These are phyloP conservation scores for Paramecium biaurelia DNA, from an alignment of 73 alveolate species.

Conservation along the genomic window DNA sequence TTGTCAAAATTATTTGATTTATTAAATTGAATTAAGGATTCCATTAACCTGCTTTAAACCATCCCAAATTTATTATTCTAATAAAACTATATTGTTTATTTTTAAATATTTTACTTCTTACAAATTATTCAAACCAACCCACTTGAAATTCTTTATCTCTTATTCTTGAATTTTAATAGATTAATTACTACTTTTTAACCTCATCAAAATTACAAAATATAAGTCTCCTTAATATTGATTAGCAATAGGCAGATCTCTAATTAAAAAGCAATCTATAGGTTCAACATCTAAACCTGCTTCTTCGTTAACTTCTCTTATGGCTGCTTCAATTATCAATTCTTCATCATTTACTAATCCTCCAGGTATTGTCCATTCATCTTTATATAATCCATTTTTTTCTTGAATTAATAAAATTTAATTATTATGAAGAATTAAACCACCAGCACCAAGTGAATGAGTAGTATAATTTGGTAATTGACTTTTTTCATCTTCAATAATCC, in stretches of 20 bases:
- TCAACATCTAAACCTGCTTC: slow-evolving; percentile 43
- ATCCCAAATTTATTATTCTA: neutral
- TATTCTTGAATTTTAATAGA: neutral
- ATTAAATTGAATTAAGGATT: neutral
- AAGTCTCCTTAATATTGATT: neutral
- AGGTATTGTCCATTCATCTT: slow-evolving; percentile 72
- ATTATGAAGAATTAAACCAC: slow-evolving; percentile 69
- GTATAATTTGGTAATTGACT: slow-evolving; percentile 67
- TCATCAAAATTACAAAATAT: slow-evolving; percentile 30
- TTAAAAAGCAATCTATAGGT: slow-evolving; percentile 14
- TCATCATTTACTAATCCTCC: slow-evolving; percentile 73
- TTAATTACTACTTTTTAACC: neutral
- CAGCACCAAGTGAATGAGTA: slow-evolving; percentile 76
- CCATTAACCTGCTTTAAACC: neutral
- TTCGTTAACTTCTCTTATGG: slow-evolving; percentile 60
- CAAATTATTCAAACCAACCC: neutral
- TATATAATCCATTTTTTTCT: slow-evolving; percentile 55
- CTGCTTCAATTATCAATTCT: slow-evolving; percentile 55
- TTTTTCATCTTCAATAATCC: slow-evolving; percentile 61
- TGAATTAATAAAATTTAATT: slow-evolving; percentile 66
- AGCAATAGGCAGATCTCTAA: neutral
- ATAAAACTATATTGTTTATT: neutral
- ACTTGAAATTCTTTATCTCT: neutral
- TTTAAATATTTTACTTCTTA: neutral
- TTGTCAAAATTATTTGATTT: neutral